phyloP scores from a whole-genome alignment of 169 alveolate species.

The Plasmodium yoelii region DNA sequence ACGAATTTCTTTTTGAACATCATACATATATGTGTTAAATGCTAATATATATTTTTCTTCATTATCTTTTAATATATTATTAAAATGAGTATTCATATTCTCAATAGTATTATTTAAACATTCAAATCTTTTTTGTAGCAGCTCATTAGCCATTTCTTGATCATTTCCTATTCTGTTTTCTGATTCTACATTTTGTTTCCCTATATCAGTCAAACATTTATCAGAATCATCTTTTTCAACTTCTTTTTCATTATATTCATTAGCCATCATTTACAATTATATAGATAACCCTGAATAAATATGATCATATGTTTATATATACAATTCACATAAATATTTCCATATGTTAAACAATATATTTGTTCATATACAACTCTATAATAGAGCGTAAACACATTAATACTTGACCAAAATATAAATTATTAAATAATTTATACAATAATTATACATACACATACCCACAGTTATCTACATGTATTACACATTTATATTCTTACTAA shows the following conservation, averaged over 20 bases:
- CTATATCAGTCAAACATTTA: background rate
- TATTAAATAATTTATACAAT: too few species aligned
- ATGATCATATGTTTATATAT: too few species aligned
- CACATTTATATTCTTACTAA: too few species aligned
- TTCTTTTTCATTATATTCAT: conserved; percentile 5
- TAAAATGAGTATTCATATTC: conserved; percentile 50
- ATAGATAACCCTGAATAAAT: too few species aligned
- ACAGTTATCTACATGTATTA: background rate
- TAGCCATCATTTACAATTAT: conserved; percentile 11
- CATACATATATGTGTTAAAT: conserved; percentile 73
- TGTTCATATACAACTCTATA: too few species aligned
- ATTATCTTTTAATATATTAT: conserved; percentile 48
- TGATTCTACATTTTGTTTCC: conserved; percentile 9
- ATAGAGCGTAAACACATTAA: too few species aligned
- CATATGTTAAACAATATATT: too few species aligned
- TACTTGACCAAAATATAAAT: too few species aligned
- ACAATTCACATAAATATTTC: too few species aligned
- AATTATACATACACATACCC: background rate
- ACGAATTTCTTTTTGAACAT: conserved; percentile 67
- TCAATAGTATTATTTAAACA: conserved; percentile 54
- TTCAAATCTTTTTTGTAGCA: conserved; percentile 53
- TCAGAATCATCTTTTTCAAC: conserved; percentile 1
- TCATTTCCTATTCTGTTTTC: background rate
- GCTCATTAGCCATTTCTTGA: conserved; percentile 13
- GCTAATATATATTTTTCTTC: conserved; percentile 72